phyloP scores from a whole-genome alignment of 768 basidiomycete genomes.

The Lactifluus subvellereus region DNA sequence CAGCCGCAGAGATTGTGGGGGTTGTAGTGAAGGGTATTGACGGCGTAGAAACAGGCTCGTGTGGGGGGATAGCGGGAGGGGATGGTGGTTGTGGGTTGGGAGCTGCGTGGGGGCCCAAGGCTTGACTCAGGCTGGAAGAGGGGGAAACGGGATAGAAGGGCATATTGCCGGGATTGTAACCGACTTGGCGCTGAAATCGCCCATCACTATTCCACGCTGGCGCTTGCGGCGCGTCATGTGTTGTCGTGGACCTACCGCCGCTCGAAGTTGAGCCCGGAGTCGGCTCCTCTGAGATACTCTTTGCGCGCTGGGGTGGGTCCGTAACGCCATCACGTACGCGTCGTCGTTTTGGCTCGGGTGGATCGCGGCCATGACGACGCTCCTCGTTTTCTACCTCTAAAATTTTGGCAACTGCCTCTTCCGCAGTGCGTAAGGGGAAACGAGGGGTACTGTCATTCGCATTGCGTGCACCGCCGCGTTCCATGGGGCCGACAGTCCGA shows the following conservation, averaged over 20 bases:
- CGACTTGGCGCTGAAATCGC: constrained; percentile 17
- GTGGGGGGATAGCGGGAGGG: constrained; percentile 10
- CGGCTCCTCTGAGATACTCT: constrained; percentile 16
- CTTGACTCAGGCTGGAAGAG: constrained; percentile 22
- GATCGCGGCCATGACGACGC: constrained; percentile 23
- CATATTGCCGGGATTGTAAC: constrained; percentile 19
- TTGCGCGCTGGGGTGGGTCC: constrained; percentile 8
- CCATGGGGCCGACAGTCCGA: constrained; percentile 25
- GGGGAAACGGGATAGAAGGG: constrained; percentile 19
- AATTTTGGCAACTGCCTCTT: constrained; percentile 25
- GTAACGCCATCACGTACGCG: constrained; percentile 17
- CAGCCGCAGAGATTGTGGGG: constrained; percentile 11
- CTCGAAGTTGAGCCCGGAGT: constrained; percentile 18
- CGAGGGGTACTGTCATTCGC: constrained; percentile 15
- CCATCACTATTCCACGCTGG: constrained; percentile 17
- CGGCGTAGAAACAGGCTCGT: constrained; percentile 7
- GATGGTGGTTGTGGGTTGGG: constrained; percentile 18
- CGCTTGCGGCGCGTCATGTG: constrained; percentile 19
- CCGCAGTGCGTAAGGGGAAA: constrained; percentile 24
- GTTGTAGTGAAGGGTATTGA: constrained; percentile 11
- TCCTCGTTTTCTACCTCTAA: constrained; percentile 24
- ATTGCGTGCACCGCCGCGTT: constrained; percentile 23
- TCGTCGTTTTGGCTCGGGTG: constrained; percentile 22
- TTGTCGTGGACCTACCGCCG: constrained; percentile 10
- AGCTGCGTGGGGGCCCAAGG: constrained; percentile 16